Evolutionary conservation across 1,139 yeast genomes (phyloP).

Genomic region (Zygoascus sp.): DNA sequence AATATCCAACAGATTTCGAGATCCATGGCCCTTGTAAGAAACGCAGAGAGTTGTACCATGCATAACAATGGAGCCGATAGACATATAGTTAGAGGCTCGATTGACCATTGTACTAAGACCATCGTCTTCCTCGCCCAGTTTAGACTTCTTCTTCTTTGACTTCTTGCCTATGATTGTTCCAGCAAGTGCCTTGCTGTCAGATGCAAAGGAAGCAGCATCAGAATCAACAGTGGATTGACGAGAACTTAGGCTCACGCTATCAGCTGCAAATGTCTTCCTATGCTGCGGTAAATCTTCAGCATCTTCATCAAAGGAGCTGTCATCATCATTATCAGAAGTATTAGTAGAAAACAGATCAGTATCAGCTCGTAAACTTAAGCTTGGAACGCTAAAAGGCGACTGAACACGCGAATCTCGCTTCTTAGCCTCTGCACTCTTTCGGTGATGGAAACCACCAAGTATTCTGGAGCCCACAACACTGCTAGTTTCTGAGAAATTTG

Average conservation of each 20-base stretch:
- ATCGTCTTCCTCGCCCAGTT: constrained; percentile 30
- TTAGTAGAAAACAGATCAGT: neutral
- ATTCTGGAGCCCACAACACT: neutral
- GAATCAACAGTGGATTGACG: neutral
- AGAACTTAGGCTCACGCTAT: neutral
- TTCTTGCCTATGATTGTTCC: neutral
- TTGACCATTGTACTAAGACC: constrained; percentile 55
- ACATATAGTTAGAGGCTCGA: constrained; percentile 63
- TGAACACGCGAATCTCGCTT: neutral
- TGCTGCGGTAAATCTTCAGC: neutral
- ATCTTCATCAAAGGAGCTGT: neutral
- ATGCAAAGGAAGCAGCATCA: no score
- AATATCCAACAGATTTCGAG: constrained; percentile 63
- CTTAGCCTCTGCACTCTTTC: neutral
- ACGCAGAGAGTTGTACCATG: constrained; percentile 52
- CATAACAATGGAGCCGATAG: constrained; percentile 57
- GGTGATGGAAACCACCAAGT: neutral
- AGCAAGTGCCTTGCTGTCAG: neutral
- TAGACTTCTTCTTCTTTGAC: constrained; percentile 10
- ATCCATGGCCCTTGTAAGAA: constrained; percentile 74
- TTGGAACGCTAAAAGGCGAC: constrained; percentile 1
- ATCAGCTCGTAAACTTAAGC: neutral
- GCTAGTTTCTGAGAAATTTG: neutral
- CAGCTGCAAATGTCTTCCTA: neutral
- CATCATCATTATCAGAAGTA: neutral